Evolutionary conservation across 2,329 filamentous ascomycete genomes (phyloP).

Genomic region (Fusarium decemcellulare): DNA sequence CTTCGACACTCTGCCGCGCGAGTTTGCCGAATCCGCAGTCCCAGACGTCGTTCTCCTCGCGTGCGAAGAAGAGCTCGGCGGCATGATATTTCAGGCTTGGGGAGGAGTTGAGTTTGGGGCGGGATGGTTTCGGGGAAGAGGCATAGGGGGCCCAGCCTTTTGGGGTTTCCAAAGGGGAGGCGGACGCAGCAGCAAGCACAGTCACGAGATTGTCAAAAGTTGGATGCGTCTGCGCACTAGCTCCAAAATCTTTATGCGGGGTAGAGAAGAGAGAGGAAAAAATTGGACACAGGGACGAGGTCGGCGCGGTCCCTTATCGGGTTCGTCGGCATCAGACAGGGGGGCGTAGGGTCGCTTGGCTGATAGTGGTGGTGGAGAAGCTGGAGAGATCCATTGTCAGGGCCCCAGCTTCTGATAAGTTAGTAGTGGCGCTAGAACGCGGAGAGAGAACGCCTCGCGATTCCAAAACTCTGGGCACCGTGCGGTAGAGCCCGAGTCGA

Average conservation of each 20-base stretch:
- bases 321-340: conserved; percentile 3
- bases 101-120: not conserved
- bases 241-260: conserved; percentile 6
- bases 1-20: conserved; percentile 40
- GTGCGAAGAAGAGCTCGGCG: conserved; percentile 36
- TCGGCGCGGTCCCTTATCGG: conserved; percentile 8
- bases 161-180: not conserved
- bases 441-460: not conserved
- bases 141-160: not conserved
- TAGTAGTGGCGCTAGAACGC: conserved; percentile 2
- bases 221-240: conserved; percentile 4
- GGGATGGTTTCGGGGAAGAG: not conserved
- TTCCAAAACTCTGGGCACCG: not conserved
- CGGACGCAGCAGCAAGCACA: not conserved
- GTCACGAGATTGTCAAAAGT: conserved; percentile 15
- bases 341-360: not conserved
- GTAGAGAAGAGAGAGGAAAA: not conserved
- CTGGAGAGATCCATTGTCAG: not conserved
- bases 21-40: conserved; percentile 25
- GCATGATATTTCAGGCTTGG: conserved; percentile 22
- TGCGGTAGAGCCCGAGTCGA: not conserved
- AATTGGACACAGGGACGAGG: not conserved
- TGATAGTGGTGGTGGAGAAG: not conserved
- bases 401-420: conserved; percentile 5
- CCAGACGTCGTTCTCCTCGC: conserved; percentile 31